phyloP scores from a whole-genome alignment of 805 yeast species.

The Yarrowia sp. region DNA sequence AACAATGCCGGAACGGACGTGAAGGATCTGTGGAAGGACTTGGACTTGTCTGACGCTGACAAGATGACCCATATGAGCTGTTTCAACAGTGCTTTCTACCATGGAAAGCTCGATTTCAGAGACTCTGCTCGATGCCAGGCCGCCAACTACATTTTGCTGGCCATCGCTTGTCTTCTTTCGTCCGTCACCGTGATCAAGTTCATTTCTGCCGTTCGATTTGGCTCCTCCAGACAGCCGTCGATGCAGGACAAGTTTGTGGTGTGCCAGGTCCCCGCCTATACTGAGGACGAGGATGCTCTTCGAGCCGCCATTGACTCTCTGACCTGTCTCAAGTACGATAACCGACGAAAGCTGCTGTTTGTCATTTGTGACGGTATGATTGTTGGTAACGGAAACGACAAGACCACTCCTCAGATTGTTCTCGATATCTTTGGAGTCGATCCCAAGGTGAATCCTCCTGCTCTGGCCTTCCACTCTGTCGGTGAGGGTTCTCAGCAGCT shows the following conservation, averaged over 20 bases:
- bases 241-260: conserved; percentile 53
- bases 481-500: conserved; percentile 67
- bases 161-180: conserved; percentile 51
- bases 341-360: conserved; percentile 62
- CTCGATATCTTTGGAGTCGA: conserved; percentile 56
- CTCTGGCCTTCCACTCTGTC: conserved; percentile 63
- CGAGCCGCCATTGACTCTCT: conserved; percentile 65
- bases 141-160: conserved; percentile 52
- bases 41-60: conserved; percentile 45
- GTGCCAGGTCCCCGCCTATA: conserved; percentile 58
- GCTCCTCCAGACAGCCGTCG: conserved; percentile 50
- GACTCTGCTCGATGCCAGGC: conserved; percentile 53
- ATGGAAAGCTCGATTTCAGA: conserved; percentile 52
- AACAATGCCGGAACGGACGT: conserved; percentile 51
- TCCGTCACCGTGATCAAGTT: conserved; percentile 53
- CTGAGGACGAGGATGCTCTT: conserved; percentile 63
- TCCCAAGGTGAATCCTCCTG: conserved; percentile 58
- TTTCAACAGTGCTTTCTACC: conserved; percentile 50
- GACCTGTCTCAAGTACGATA: conserved; percentile 62
- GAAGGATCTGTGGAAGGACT: conserved; percentile 46
- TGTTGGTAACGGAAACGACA: conserved; percentile 66
- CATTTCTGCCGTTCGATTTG: conserved; percentile 52
- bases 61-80: conserved; percentile 49
- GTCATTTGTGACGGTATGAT: conserved; percentile 67
- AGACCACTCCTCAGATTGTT: conserved; percentile 62